Percentiles rank a stretch among this genome's conserved stretches.
Conservation (phyloP, 768 basidiomycete species). For the Lentinula aciculospora region DNA sequence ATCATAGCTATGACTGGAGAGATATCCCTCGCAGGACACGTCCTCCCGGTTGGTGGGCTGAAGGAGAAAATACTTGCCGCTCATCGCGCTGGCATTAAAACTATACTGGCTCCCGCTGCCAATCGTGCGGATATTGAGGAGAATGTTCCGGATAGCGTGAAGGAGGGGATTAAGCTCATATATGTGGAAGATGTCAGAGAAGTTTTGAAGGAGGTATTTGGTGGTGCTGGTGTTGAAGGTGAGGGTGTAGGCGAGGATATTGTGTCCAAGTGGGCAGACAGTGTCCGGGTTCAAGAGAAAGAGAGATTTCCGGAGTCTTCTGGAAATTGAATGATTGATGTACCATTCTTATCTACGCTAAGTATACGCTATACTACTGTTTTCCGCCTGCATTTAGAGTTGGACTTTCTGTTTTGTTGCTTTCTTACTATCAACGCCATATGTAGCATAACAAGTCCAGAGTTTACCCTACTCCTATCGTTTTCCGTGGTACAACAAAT, state of each 20-base stretch:
- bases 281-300: background rate
- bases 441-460: background rate
- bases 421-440: background rate
- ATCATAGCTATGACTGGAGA: slow-evolving; percentile 93
- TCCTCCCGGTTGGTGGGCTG: slow-evolving; percentile 91
- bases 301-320: slow-evolving; percentile 1
- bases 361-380: background rate
- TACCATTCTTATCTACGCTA: background rate
- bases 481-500: background rate
- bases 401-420: background rate
- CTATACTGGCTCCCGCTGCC: slow-evolving; percentile 79
- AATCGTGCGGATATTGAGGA: slow-evolving; percentile 95
- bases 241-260: slow-evolving; percentile 1
- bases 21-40: slow-evolving; percentile 93
- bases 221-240: slow-evolving; percentile 24
- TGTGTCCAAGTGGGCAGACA: slow-evolving; percentile 1
- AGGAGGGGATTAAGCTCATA: slow-evolving; percentile 90
- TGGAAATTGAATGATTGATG: background rate
- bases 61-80: slow-evolving; percentile 97
- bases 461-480: background rate
- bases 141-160: slow-evolving; percentile 94
- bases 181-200: slow-evolving; percentile 93
- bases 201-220: slow-evolving; percentile 85
- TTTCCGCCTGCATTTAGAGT: background rate
- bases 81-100: slow-evolving; percentile 94